Evolutionary conservation across 306 rosid species (phyloP).

Genomic region (Prunus davidiana): DNA sequence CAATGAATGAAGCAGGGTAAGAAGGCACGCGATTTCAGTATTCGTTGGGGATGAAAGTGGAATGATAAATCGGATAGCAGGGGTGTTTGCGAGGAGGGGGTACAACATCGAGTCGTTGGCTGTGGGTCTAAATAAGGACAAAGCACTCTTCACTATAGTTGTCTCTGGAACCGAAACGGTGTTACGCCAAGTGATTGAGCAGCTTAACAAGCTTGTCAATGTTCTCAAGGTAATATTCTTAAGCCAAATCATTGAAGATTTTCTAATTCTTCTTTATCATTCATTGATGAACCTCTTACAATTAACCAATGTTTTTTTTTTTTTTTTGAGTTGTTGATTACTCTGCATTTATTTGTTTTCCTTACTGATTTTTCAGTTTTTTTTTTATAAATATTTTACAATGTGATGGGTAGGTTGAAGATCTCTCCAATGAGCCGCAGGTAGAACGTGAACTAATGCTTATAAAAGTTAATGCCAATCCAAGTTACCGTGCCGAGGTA

Average conservation of each 20-base stretch:
- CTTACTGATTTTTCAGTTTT: background rate
- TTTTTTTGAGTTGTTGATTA: background rate
- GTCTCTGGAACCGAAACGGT: constrained; percentile 65
- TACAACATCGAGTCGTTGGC: constrained; percentile 81
- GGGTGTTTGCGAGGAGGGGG: constrained; percentile 79
- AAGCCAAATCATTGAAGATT: too few species aligned
- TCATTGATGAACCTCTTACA: background rate
- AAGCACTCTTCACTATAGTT: constrained; percentile 72
- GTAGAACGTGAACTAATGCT: constrained; percentile 86
- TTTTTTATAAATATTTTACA: background rate
- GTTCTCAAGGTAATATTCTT: constrained; percentile 47
- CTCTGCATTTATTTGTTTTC: background rate
- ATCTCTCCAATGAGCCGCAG: constrained; percentile 68
- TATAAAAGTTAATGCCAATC: constrained; percentile 54
- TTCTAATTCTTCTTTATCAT: background rate
- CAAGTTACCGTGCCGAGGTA: constrained; percentile 58
- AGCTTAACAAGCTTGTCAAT: constrained; percentile 75
- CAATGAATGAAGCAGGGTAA: constrained; percentile 33
- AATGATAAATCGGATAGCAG: constrained; percentile 78
- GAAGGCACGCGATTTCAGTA: constrained; percentile 73
- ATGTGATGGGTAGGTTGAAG: constrained; percentile 52
- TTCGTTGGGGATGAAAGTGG: constrained; percentile 90
- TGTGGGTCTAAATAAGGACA: constrained; percentile 75
- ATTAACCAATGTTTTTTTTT: background rate
- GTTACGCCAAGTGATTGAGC: constrained; percentile 66